Conservation (phyloP, 768 basidiomycete species). For the Tulasnella sp. region DNA sequence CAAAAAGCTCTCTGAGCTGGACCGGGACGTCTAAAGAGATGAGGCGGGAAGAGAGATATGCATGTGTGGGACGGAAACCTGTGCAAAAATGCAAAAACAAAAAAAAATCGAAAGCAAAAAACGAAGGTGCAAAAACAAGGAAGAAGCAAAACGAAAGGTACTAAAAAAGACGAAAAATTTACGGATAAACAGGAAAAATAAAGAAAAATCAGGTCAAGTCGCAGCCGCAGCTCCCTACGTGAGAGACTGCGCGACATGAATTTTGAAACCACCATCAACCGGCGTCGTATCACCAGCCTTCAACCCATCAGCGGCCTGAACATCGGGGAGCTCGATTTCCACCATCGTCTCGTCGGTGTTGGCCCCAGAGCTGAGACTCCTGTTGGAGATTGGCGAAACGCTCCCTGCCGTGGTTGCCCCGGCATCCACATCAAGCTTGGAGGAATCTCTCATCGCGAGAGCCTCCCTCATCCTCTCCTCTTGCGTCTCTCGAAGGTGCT, state of each 20-base stretch:
- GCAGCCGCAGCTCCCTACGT: neutral
- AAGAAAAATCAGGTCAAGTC: neutral
- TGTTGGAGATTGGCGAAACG: constrained; percentile 1
- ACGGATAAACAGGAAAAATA: neutral
- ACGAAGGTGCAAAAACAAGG: neutral
- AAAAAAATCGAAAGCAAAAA: neutral
- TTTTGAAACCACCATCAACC: neutral
- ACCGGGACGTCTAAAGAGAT: neutral
- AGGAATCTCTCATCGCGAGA: neutral
- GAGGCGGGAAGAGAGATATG: neutral
- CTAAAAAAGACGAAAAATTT: too few relatives aligned
- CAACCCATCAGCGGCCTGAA: neutral
- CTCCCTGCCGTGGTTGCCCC: neutral
- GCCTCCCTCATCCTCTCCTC: neutral
- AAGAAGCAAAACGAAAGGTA: neutral
- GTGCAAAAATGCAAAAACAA: neutral
- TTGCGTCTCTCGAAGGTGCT: constrained; percentile 37
- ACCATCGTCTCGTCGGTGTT: constrained; percentile 10
- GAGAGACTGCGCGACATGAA: neutral
- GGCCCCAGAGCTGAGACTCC: neutral
- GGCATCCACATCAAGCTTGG: neutral
- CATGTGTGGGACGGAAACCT: neutral
- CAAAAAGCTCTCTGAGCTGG: neutral
- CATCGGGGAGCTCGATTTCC: neutral
- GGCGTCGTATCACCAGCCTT: neutral